Evolutionary conservation across 768 basidiomycete genomes (phyloP).

Genomic region (Fomitopsis serialis): DNA sequence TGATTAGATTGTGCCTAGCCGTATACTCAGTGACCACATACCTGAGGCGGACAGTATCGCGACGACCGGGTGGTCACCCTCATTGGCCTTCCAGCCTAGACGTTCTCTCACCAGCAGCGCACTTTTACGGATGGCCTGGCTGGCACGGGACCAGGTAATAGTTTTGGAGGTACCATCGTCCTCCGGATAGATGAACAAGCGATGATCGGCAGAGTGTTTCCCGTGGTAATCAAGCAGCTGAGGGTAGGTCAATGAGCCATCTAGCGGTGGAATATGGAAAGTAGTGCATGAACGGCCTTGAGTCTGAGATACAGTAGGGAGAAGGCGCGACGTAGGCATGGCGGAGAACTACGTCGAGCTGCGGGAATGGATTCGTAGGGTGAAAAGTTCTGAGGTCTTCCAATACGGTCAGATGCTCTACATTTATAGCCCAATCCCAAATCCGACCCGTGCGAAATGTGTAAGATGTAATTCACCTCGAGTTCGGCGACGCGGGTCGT

Average conservation of each 20-base stretch:
- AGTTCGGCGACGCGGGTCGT: too few relatives aligned
- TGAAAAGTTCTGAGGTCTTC: too few relatives aligned
- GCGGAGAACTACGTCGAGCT: too few relatives aligned
- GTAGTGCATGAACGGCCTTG: constrained; percentile 24
- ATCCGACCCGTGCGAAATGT: too few relatives aligned
- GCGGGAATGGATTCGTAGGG: too few relatives aligned
- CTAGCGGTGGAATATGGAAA: constrained; percentile 28
- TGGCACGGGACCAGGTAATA: constrained; percentile 11
- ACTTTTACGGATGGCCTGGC: too few relatives aligned
- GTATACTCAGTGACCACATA: background rate
- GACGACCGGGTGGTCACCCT: constrained; percentile 14
- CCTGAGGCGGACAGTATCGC: constrained; percentile 19
- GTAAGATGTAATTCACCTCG: too few relatives aligned
- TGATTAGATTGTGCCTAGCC: background rate
- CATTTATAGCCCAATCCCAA: too few relatives aligned
- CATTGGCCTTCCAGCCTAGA: too few relatives aligned
- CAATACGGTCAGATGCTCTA: too few relatives aligned
- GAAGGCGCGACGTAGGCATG: too few relatives aligned
- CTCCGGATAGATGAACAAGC: constrained; percentile 23
- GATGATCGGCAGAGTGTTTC: constrained; percentile 26
- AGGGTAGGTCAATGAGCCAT: constrained; percentile 26
- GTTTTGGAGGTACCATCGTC: constrained; percentile 12
- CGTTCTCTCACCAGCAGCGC: too few relatives aligned
- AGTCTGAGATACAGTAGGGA: background rate
- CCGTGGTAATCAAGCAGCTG: constrained; percentile 32